Evolutionary conservation across 345 rosid species (phyloP).

Genomic region (Camelina laxa): DNA sequence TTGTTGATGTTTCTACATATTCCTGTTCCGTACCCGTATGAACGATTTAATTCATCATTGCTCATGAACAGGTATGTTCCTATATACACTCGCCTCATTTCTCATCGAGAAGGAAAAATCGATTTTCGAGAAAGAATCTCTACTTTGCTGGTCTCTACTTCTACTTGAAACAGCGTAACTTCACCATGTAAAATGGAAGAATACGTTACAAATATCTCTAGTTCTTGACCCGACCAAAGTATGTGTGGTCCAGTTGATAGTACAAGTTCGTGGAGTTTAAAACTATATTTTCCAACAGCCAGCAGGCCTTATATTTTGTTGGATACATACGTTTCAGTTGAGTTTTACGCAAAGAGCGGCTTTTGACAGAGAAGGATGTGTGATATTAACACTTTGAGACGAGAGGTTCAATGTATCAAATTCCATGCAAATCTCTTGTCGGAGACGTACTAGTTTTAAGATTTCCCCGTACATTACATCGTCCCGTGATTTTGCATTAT

Average conservation of each 20-base stretch:
- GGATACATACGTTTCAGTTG: neutral
- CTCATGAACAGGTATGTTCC: neutral
- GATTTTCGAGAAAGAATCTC: neutral
- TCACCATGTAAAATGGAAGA: neutral
- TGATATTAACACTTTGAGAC: neutral
- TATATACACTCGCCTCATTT: neutral
- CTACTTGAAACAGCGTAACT: neutral
- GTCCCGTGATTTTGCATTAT: constrained; percentile 6
- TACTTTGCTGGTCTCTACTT: neutral
- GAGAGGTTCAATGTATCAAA: constrained; percentile 43
- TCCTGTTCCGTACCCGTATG: neutral
- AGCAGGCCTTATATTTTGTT: constrained; percentile 9
- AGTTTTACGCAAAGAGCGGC: neutral
- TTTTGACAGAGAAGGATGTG: neutral
- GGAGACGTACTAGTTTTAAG: constrained; percentile 23
- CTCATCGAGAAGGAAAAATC: neutral
- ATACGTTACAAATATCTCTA: neutral
- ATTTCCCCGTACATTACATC: constrained; percentile 33
- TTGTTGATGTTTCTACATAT: neutral
- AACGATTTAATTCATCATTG: neutral
- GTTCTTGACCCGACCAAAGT: neutral
- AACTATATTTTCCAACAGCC: neutral
- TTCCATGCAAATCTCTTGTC: constrained; percentile 33
- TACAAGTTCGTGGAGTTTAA: neutral
- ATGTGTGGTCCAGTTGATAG: neutral